phyloP scores from a whole-genome alignment of 2,329 filamentous ascomycete species.

The Diatrype stigma region DNA sequence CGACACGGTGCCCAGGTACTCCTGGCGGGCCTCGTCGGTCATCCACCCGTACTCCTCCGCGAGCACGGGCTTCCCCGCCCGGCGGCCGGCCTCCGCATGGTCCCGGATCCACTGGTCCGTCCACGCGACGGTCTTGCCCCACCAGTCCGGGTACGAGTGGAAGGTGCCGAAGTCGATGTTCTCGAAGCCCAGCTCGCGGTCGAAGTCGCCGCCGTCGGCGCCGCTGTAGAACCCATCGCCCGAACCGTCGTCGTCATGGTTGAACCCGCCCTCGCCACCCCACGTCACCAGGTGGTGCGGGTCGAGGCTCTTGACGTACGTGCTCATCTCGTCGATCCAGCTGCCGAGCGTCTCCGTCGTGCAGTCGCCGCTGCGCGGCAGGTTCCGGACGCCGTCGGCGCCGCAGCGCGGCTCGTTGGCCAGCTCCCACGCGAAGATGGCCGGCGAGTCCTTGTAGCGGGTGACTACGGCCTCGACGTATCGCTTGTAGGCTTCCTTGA shows the following conservation, averaged over 20 bases:
- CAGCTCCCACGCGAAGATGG: constrained; percentile 65
- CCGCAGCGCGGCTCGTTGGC: constrained; percentile 57
- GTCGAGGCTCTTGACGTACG: constrained; percentile 50
- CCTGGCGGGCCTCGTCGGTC: constrained; percentile 42
- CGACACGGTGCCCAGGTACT: constrained; percentile 39
- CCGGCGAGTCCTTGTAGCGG: constrained; percentile 53
- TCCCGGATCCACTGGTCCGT: constrained; percentile 51
- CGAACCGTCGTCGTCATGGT: constrained; percentile 31
- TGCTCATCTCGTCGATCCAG: constrained; percentile 52
- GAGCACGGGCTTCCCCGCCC: constrained; percentile 47
- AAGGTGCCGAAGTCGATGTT: constrained; percentile 52
- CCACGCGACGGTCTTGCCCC: constrained; percentile 49
- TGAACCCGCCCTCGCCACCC: constrained; percentile 57
- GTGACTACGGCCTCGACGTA: constrained; percentile 58
- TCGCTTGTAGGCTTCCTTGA: constrained; percentile 49
- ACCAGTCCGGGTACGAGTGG: constrained; percentile 54
- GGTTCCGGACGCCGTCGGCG: constrained; percentile 41
- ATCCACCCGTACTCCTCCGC: constrained; percentile 55
- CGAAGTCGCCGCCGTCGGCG: constrained; percentile 49
- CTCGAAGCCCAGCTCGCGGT: constrained; percentile 42
- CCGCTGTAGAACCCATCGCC: constrained; percentile 44
- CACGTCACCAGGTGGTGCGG: constrained; percentile 49
- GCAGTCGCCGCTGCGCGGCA: constrained; percentile 37
- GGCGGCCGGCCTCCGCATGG: constrained; percentile 40
- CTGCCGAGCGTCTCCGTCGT: constrained; percentile 37